Evolutionary conservation across 768 basidiomycete genomes (phyloP).

Genomic region (Boletus tomentosulus): DNA sequence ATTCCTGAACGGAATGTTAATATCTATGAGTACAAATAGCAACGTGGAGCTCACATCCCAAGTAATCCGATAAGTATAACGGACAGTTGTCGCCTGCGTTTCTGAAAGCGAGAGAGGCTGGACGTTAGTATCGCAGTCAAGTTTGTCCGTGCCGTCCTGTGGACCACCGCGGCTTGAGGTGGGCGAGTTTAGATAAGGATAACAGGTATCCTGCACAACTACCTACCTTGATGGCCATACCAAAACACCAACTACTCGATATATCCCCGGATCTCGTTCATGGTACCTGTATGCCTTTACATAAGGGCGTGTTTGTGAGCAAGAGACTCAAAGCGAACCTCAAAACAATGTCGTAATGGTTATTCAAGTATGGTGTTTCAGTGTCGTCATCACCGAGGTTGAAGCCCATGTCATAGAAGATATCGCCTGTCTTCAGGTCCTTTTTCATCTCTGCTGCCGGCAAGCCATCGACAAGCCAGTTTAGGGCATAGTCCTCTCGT

Average conservation of each 20-base stretch:
- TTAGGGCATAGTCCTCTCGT: slow-evolving; percentile 86
- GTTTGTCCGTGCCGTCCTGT: slow-evolving; percentile 38
- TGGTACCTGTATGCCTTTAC: slow-evolving; percentile 62
- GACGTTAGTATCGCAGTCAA: slow-evolving; percentile 49
- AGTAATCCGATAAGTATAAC: slow-evolving; percentile 83
- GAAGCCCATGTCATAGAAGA: slow-evolving; percentile 93
- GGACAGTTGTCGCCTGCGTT: slow-evolving; percentile 54
- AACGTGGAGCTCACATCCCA: slow-evolving; percentile 63
- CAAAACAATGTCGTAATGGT: slow-evolving; percentile 87
- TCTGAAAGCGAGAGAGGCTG: slow-evolving; percentile 61
- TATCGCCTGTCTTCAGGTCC: slow-evolving; percentile 72
- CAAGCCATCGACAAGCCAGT: slow-evolving; percentile 93
- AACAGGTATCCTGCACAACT: neutral
- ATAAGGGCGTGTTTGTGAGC: slow-evolving; percentile 6
- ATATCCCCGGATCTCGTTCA: slow-evolving; percentile 57
- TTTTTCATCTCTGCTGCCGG: slow-evolving; percentile 91
- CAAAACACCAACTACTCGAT: slow-evolving; percentile 87
- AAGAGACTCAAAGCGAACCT: slow-evolving; percentile 40
- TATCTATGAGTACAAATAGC: neutral
- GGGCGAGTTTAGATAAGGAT: slow-evolving; percentile 3
- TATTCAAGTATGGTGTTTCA: slow-evolving; percentile 72
- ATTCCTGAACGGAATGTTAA: slow-evolving; percentile 49
- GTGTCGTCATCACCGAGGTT: slow-evolving; percentile 77
- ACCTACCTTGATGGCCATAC: slow-evolving; percentile 65
- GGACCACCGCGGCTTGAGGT: slow-evolving; percentile 55